Base-by-base conservation (phyloP, 352 stramenopile genomes). In the Pythium graminicola region DNA sequence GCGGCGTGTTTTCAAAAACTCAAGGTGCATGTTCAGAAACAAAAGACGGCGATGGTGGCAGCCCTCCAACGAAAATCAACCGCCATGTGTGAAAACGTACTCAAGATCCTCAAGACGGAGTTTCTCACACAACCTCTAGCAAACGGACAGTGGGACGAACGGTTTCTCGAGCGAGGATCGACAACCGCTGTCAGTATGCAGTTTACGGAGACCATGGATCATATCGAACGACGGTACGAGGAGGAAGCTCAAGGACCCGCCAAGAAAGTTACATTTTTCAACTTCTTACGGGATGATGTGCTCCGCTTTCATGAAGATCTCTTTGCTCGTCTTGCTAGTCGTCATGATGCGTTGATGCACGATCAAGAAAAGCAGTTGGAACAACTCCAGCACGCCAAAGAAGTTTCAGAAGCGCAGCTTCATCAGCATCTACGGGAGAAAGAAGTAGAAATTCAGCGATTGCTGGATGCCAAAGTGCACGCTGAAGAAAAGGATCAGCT, bases 1-100 rank as follows among this genome's bases (percentile, higher is more conserved):
- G 56, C 73, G 3, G 41, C 50, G 23, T 86, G 77, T 57, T 92
- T 90, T 52, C 81, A 89, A 24, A 85, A 74, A 32, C 75, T 92
- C 14, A 89, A 90, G 50, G 53, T 64, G 27, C 75, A 89, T 40
- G 85, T 90, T 11, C 76, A 88, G 29, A 62, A 74, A 17, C 57
- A 82, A 41, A 78, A 79, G 14, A 55, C 77, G 7, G 45, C 60
- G 2, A 58, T 80, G 6, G 85, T 92, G 8, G 66, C 73, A 8
- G 29, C 57, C 26, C 55, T 92, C 26, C 81, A 92, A 46, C 72
- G 64, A 35, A 68, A 72, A 27, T 92, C 81, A 0, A 80, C 63
- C 1, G 68, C 57, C 16, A 63, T 75, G 22, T 92, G 81, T 46
- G 65, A 73, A 3, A 62, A 65, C 23, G 55, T 86, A 1, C 44